Evolutionary conservation across 2,329 filamentous ascomycete species (phyloP), one percentile per base, ranked within the genome.

Genomic region (Neofusicoccum sp.): DNA sequence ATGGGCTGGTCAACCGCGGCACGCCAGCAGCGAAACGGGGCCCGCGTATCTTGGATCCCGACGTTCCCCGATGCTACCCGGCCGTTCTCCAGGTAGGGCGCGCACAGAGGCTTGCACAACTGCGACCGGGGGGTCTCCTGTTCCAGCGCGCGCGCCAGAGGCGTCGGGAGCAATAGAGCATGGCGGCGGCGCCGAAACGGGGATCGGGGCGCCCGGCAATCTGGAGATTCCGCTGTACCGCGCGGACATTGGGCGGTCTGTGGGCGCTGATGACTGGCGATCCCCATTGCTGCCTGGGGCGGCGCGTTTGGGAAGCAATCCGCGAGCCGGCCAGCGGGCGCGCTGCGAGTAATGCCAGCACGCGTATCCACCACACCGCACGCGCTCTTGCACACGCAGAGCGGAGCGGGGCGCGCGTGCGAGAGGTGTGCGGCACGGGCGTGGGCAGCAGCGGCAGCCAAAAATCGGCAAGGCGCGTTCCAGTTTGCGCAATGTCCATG

Each of bases 261-360:
- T 56, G 52, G 37, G 8, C 8, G 39, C 8, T 58, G 54, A 58
- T 58, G 54, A 43, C 36, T 45, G 41, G 45, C 36, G 54, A 58
- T 58, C 54, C n/a, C 54, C 39, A 45, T 58, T 58, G 54, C 29
- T 58, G 54, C 54, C 54, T 58, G 54, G 54, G 54, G 54, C 54
- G 45, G 16, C 54, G 54, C 39, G 14, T 45, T 58, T 45, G 41
- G 54, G 54, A 58, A 58, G 54, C 28, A 58, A 45, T 45, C 34
- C 41, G 54, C 54, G 54, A 58, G 37, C 36, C 12, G 37, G 41
- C 22, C 31, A 56, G 22, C 16, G 37, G 52, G 52, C 22, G 37
- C 52, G 43, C 22, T 43, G 49, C 16, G 22, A 22, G 22, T 22
- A 22, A 22, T 56, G 52, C 22, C 22, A 33, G 37, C 52, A 56